Base-by-base conservation (phyloP, 345 rosid genomes). In the Linum usitatissimum region DNA sequence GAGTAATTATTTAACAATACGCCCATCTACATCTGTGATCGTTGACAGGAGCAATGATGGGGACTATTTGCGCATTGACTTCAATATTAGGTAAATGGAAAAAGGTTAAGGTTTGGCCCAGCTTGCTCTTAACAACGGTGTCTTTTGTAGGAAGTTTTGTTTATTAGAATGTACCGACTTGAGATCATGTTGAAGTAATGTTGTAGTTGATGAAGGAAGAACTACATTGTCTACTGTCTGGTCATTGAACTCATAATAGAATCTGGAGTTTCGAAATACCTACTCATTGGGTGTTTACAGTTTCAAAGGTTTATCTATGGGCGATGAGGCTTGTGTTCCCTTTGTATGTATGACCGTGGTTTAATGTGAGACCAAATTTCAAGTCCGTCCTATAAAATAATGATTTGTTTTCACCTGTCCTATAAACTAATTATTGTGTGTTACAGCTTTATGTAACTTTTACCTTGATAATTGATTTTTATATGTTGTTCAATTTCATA, bases 21-120 rank as follows among this genome's bases (percentile, higher is more conserved):
- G 74, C 76, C 82, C 96, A 63, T 69, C 96, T 21, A 94, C 99
- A 17, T 79, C 97, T 60, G 76, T 94, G 59, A 77, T 90, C 67
- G 95, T 90, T 38, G 97, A 94, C 83, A 84, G 71, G 71, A 94
- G 97, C 73, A 63, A 92, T 64, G 96, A 90, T 67, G 95, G 95
- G 59, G 97, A 90, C 64, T 88, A 83, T 74, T 77, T 94, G 68
- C 92, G 91, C 45, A 79, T 94, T 55, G 95, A 94, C 79, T 94
- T 94, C 70, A 94, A 90, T 78, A 59, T 90, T 55, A 90, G 99
- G 99, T 90, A 68, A 63, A 55, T 28, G 10, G 2, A 55, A 9
- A 18, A 55, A 34, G 8, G 6, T 1, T 45, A 12, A 45, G 17
- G 10, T 7, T 12, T 10, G 51, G 13, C 51, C 51, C 17, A 15